phyloP scores from a whole-genome alignment of 2,329 filamentous ascomycete species.

The Curvularia lunata region DNA sequence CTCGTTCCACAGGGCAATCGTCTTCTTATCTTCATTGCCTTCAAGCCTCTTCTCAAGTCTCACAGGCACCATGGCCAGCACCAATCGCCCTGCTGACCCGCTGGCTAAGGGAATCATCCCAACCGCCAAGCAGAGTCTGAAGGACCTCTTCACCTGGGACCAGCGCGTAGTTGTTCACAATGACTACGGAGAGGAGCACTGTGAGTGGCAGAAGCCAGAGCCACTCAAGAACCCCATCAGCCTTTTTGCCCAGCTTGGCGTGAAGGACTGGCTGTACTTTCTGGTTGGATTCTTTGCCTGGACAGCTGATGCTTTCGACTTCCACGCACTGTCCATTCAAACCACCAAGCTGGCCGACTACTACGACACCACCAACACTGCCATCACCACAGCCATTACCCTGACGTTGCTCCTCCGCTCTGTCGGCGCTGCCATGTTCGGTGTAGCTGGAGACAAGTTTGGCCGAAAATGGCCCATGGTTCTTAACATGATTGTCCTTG shows the following conservation, averaged over 20 bases:
- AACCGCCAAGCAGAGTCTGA: conserved; percentile 68
- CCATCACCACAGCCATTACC: conserved; percentile 77
- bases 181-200: conserved; percentile 66
- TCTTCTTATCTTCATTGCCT: conserved; percentile 9
- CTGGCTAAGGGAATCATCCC: conserved; percentile 69
- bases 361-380: conserved; percentile 66
- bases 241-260: conserved; percentile 68
- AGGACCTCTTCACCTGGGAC: conserved; percentile 75
- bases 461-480: conserved; percentile 87
- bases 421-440: conserved; percentile 76
- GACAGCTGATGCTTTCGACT: conserved; percentile 85
- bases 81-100: conserved; percentile 66
- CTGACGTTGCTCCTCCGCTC: conserved; percentile 76
- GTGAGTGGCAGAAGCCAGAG: conserved; percentile 72
- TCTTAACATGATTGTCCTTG: conserved; percentile 75
- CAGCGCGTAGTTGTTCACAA: conserved; percentile 73
- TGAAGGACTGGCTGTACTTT: conserved; percentile 75
- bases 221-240: conserved; percentile 73
- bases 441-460: conserved; percentile 77
- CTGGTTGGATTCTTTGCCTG: conserved; percentile 75
- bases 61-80: conserved; percentile 35
- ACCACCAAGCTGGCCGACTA: conserved; percentile 71
- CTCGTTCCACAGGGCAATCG: conserved; percentile 16
- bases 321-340: conserved; percentile 80
- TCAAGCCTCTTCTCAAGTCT: conserved; percentile 8